Evolutionary conservation across 2,329 filamentous ascomycete genomes (phyloP), one percentile per base, ranked within the genome.

Genomic region (Epichloe hybrida): DNA sequence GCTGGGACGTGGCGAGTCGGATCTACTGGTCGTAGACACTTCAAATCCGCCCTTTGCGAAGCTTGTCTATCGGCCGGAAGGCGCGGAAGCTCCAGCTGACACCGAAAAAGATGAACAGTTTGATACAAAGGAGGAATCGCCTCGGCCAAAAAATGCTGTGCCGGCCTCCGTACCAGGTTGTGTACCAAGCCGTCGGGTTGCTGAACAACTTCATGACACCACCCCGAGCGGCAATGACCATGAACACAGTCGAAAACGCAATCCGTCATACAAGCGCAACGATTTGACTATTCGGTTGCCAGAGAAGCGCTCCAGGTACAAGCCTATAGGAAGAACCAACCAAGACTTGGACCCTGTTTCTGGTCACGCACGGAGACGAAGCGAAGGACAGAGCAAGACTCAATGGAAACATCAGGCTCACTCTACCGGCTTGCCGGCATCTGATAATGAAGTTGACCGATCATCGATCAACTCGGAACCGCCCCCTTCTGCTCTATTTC

Each of bases 1-100:
- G 0, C 68, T 88, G 3, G 84, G 85, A 0, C 81, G 86, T n/a
- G 79, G 77, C 1, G 79, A 84, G 50, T 81, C 86, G 58, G 78
- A 79, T 2, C 66, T 88, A 1, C 65, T 90, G 5, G 71, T 89
- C 0, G 78, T 88, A 0, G 83, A 89, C 63, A 83, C 83, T 0
- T 66, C 67, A 0, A 55, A 60, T 0, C 50, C 69, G 0, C 72
- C 74, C 0, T 67, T 67, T 9, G 73, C 71, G 0, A 76, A 73
- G 48, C 56, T 80, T 1, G 67, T 74, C 0, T 60, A 63, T 31
- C 45, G 20, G 4, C 49, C 48, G 4, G 48, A 31, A 3, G 50
- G 42, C 9, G 8, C 0, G 20, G 40, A 36, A 7, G 48, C 6
- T 21, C 31, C 34, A n/a, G 35, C 45, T 31, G 39, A 44, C 6